phyloP scores from a whole-genome alignment of 345 rosid species.

The Dipteronia dyeriana region DNA sequence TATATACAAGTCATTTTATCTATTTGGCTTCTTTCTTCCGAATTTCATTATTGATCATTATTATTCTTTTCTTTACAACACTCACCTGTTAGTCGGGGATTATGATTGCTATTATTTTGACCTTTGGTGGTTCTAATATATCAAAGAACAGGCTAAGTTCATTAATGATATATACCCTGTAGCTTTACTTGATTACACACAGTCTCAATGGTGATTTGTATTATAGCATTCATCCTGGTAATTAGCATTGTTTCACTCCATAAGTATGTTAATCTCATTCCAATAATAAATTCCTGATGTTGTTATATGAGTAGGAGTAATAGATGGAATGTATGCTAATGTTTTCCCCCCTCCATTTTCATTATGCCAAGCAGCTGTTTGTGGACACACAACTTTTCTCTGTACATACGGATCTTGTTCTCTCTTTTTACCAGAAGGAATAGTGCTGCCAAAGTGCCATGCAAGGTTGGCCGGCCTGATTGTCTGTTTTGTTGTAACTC shows the following conservation, averaged over 20 bases:
- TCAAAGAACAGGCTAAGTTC: not conserved
- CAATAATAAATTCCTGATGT: not conserved
- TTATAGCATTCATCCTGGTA: no score
- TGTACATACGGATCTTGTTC: slow-evolving; percentile 92
- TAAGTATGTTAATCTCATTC: not conserved
- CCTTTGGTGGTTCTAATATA: not conserved
- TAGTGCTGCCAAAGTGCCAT: slow-evolving; percentile 28
- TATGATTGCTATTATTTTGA: not conserved
- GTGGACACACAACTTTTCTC: slow-evolving; percentile 97
- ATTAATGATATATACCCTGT: not conserved
- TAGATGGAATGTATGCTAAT: slow-evolving; percentile 18
- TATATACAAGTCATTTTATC: no score
- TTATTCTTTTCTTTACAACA: no score
- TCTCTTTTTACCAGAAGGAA: slow-evolving; percentile 90
- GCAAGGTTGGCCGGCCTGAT: slow-evolving; percentile 10
- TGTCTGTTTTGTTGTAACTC: slow-evolving; percentile 23
- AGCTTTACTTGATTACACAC: not conserved
- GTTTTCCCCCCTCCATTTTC: not conserved
- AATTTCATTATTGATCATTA: no score
- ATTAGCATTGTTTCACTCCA: not conserved
- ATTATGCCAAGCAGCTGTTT: slow-evolving; percentile 50
- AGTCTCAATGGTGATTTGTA: not conserved
- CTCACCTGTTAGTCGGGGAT: not conserved
- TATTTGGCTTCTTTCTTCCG: no score
- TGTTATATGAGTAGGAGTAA: not conserved